Evolutionary conservation across 352 stramenopile genomes (phyloP), one percentile per base, ranked within the genome.

Genomic region (Phytophthora tentaculata): DNA sequence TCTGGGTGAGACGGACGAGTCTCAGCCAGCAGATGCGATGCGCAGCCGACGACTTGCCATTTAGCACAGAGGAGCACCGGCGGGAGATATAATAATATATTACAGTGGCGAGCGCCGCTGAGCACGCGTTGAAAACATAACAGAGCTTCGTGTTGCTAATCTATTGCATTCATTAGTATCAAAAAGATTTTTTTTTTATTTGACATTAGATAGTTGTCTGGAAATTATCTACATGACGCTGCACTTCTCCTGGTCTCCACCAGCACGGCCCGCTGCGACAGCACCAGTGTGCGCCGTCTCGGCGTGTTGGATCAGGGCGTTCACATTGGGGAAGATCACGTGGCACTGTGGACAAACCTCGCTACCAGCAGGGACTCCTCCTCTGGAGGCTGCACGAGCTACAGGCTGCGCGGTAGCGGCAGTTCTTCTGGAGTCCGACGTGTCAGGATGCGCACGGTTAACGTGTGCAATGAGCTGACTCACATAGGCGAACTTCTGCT

Each of bases 281-380:
- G 73, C 61, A 0, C 49, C 35, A 13, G 73, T 66, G 28, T 92
- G 84, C 0, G 81, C 64, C 3, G 55, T 84, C 64, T 92, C 84
- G 8, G 79, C 84, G 58, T 92, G 84, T 13, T 73, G 76, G 44
- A 92, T 91, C 5, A 92, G 68, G 22, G 82, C 71, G 14, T 61
- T 67, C 60, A 92, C 45, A 54, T 84, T 81, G 6, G 67, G 58
- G 45, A 92, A 91, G 37, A 80, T 75, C 13, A 74, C 73, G 35
- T 65, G 84, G 29, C 84, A 92, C 28, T 91, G 84, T n/a, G 82
- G 84, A 77, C 84, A 92, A 48, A 88, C 75, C 52, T 92, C 84
- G 14, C 72, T 73, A 2, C 64, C 80, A 29, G 56, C 24, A 17
- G 63, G 44, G 0, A 66, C 22, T 14, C 52, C 41, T 13, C 63